Evolutionary conservation across 108 stramenopile species (phyloP).

Genomic region (Skeletonema marinoi): DNA sequence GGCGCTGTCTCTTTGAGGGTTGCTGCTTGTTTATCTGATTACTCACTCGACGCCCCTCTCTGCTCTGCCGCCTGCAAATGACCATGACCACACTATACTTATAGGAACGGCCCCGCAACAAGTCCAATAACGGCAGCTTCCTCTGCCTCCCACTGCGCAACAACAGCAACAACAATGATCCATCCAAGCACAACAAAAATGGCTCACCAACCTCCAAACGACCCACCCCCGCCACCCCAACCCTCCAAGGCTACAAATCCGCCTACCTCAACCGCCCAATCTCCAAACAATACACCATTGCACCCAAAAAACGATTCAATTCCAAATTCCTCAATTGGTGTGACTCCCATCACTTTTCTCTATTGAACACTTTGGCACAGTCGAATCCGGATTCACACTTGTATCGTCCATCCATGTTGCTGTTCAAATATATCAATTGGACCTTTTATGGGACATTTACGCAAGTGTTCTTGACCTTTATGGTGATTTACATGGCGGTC

Average conservation of each 20-base stretch:
- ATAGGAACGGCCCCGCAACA: no score
- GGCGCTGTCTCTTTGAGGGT: not conserved
- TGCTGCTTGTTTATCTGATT: not conserved
- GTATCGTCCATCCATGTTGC: constrained; percentile 17
- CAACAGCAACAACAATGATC: not conserved
- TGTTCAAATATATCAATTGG: constrained; percentile 29
- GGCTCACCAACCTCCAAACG: not conserved
- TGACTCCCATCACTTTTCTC: constrained; percentile 12
- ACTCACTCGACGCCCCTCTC: not conserved
- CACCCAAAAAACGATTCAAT: not conserved
- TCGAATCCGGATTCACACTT: constrained; percentile 14
- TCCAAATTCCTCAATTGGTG: constrained; percentile 22
- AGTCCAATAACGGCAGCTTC: no score
- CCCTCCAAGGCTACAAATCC: not conserved
- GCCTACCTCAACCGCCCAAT: not conserved
- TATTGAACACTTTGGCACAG: not conserved
- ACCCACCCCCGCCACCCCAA: not conserved
- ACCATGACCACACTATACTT: no score
- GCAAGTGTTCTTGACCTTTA: constrained; percentile 27
- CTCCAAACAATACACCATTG: not conserved
- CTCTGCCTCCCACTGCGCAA: not conserved
- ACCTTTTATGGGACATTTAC: constrained; percentile 33
- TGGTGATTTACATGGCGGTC: constrained; percentile 18
- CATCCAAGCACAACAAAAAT: not conserved
- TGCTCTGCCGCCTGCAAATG: not conserved